A percentile compares a stretch with the other conserved stretches of the same genome.
phyloP scores from a whole-genome alignment of 495 filamentous ascomycete species.

The Aspergillus sclerotiicarbonarius region DNA sequence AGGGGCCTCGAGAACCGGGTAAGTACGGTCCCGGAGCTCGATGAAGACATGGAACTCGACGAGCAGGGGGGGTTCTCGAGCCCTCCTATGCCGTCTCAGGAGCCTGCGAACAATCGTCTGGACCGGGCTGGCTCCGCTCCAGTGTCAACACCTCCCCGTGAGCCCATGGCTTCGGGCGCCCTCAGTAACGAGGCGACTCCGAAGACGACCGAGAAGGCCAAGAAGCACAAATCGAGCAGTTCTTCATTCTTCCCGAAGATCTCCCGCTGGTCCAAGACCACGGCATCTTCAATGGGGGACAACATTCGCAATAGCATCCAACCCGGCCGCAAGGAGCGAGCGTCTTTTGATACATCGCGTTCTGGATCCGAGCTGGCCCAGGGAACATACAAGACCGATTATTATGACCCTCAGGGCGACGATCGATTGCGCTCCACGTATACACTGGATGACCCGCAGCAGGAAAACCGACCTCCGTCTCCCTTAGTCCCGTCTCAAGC shows the following conservation, averaged over 20 bases:
- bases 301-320: slow-evolving; percentile 53
- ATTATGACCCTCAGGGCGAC: slow-evolving; percentile 62
- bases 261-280: slow-evolving; percentile 96
- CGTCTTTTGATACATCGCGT: slow-evolving; percentile 59
- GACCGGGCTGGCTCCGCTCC: slow-evolving; percentile 63
- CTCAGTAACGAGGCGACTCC: slow-evolving; percentile 77
- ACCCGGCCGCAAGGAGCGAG: slow-evolving; percentile 46
- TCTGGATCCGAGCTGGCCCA: slow-evolving; percentile 67
- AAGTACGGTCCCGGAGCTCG: slow-evolving; percentile 82
- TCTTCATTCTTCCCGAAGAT: slow-evolving; percentile 92
- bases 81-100: slow-evolving; percentile 36
- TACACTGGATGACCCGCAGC: slow-evolving; percentile 50
- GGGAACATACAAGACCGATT: slow-evolving; percentile 57
- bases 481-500: slow-evolving; percentile 61
- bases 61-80: slow-evolving; percentile 52
- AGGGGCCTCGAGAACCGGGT: slow-evolving; percentile 73
- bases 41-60: slow-evolving; percentile 64
- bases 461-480: slow-evolving; percentile 56
- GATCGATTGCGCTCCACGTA: slow-evolving; percentile 71
- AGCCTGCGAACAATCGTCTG: slow-evolving; percentile 27
- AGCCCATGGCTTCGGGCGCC: slow-evolving; percentile 51
- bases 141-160: slow-evolving; percentile 70
- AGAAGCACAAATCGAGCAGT: slow-evolving; percentile 87
- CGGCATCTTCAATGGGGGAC: slow-evolving; percentile 70
- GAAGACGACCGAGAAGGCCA: slow-evolving; percentile 66